Evolutionary conservation across 495 filamentous ascomycete genomes (phyloP).

Genomic region (Acidomyces sp.): DNA sequence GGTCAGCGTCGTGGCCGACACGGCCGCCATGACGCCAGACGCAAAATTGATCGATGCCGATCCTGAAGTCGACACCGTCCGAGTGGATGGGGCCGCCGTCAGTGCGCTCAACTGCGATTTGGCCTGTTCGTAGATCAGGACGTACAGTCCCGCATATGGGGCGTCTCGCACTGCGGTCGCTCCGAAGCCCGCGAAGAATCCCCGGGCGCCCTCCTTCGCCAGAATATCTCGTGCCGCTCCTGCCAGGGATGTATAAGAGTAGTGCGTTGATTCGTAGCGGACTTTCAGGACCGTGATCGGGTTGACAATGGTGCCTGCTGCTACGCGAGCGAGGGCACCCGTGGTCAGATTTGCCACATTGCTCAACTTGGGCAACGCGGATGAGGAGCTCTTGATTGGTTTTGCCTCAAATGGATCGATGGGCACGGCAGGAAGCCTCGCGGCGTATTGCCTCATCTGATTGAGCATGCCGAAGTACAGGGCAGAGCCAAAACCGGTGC

Average conservation of each 20-base stretch:
- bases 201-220: slow-evolving; percentile 56
- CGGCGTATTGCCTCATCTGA: slow-evolving; percentile 51
- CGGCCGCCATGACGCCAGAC: slow-evolving; percentile 65
- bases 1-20: slow-evolving; percentile 69
- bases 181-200: slow-evolving; percentile 87
- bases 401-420: slow-evolving; percentile 12
- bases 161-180: slow-evolving; percentile 89
- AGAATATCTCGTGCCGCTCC: slow-evolving; percentile 64
- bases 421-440: slow-evolving; percentile 17
- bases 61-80: slow-evolving; percentile 20
- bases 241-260: slow-evolving; percentile 66
- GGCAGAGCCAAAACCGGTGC: slow-evolving; percentile 83
- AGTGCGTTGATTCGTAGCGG: slow-evolving; percentile 76
- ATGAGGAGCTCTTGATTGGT: slow-evolving; percentile 37
- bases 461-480: slow-evolving; percentile 91
- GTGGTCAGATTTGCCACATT: slow-evolving; percentile 75
- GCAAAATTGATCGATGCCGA: slow-evolving; percentile 73
- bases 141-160: slow-evolving; percentile 89
- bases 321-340: slow-evolving; percentile 68
- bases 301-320: slow-evolving; percentile 86
- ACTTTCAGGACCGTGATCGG: slow-evolving; percentile 95
- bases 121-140: slow-evolving; percentile 82
- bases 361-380: slow-evolving; percentile 69
- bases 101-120: slow-evolving; percentile 59
- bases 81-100: slow-evolving; percentile 4